These are phyloP conservation scores for Eucalyptus regnans DNA, from an alignment of 345 rosid genomes.

Conservation along the genomic window DNA sequence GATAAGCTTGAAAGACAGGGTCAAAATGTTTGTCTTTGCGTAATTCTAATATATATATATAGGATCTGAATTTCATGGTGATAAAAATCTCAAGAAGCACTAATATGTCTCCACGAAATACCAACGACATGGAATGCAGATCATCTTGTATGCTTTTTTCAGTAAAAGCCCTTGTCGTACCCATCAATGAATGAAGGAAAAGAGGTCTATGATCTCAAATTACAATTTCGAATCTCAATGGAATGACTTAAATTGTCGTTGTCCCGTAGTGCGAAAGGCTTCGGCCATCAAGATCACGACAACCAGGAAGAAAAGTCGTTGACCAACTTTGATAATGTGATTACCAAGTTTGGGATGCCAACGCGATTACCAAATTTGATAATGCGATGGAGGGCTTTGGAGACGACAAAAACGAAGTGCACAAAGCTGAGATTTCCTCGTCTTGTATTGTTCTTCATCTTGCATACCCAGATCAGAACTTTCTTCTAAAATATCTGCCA, in stretches of 20 bases:
- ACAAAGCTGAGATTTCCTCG: background rate
- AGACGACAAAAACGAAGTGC: background rate
- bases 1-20: background rate
- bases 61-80: background rate
- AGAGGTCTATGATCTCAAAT: background rate
- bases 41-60: background rate
- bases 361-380: too few species aligned
- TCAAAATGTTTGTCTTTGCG: background rate
- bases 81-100: too few species aligned
- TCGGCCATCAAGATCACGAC: too few species aligned
- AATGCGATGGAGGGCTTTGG: background rate
- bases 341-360: too few species aligned
- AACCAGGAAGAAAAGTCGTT: too few species aligned
- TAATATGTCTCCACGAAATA: too few species aligned
- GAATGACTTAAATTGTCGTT: background rate
- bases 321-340: too few species aligned
- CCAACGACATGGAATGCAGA: background rate
- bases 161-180: background rate
- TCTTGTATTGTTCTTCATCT: background rate
- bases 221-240: background rate
- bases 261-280: background rate
- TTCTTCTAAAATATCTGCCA: conserved; percentile 37
- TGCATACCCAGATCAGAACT: conserved; percentile 13
- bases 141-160: background rate
- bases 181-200: background rate